Evolutionary conservation across 139 green algal species (phyloP).

Genomic region (Picocystis salinarum): DNA sequence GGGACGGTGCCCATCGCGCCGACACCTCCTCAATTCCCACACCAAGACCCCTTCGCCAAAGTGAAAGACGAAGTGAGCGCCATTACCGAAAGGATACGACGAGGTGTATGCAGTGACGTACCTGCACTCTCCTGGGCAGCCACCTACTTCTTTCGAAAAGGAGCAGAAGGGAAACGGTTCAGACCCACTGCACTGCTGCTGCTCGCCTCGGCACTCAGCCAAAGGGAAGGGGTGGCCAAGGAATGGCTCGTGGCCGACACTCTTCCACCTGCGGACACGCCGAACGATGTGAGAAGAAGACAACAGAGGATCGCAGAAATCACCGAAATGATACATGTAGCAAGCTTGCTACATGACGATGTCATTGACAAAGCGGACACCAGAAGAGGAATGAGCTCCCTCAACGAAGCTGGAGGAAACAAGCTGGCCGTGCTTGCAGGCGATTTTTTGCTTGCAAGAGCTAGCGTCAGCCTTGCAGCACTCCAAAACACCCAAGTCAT

Average conservation of each 20-base stretch:
- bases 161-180: slow-evolving; percentile 79
- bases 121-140: slow-evolving; percentile 54
- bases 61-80: slow-evolving; percentile 47
- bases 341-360: slow-evolving; percentile 39
- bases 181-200: slow-evolving; percentile 69
- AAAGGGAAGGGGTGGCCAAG: slow-evolving; percentile 12
- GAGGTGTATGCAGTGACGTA: slow-evolving; percentile 38
- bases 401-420: slow-evolving; percentile 74
- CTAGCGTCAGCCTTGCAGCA: slow-evolving; percentile 70
- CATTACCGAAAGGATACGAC: slow-evolving; percentile 59
- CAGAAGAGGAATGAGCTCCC: slow-evolving; percentile 49
- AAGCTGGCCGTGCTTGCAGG: slow-evolving; percentile 89
- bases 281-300: slow-evolving; percentile 37
- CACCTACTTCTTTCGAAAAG: slow-evolving; percentile 72
- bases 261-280: slow-evolving; percentile 25
- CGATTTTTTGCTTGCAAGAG: slow-evolving; percentile 90
- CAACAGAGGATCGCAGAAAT: slow-evolving; percentile 94
- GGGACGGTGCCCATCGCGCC: no score
- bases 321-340: slow-evolving; percentile 91
- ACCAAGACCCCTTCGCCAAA: slow-evolving; percentile 43
- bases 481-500: slow-evolving; percentile 70
- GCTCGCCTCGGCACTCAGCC: slow-evolving; percentile 55
- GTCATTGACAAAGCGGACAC: slow-evolving; percentile 66
- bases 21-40: no score
- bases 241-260: slow-evolving; percentile 30